Evolutionary conservation across 257 asterid species (phyloP).

Genomic region (Solanum tarapatanum): DNA sequence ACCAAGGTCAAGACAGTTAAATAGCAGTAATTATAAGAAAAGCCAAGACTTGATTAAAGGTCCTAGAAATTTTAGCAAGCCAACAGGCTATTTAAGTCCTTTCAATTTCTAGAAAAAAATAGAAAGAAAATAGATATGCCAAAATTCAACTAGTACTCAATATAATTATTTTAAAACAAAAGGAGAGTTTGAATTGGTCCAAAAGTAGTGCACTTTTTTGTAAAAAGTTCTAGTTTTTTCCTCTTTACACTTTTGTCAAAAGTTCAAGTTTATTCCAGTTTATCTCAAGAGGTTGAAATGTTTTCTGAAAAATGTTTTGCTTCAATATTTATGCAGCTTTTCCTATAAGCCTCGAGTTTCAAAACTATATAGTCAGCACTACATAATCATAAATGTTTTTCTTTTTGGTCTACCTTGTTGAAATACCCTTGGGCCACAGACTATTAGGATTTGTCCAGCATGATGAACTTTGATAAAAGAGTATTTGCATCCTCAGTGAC

Average conservation of each 20-base stretch:
- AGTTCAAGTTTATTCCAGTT: neutral
- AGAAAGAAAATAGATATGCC: neutral
- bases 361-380: slow-evolving; percentile 60
- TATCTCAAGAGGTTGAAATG: neutral
- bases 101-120: neutral
- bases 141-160: neutral
- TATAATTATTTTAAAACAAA: neutral
- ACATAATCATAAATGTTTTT: slow-evolving; percentile 15
- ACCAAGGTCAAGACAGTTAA: too few relatives aligned
- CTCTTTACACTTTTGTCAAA: neutral
- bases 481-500: too few relatives aligned
- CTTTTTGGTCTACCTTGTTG: neutral
- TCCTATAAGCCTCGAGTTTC: slow-evolving; percentile 51
- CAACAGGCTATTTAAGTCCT: neutral
- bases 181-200: neutral
- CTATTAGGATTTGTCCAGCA: too few relatives aligned
- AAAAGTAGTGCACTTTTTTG: neutral
- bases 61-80: too few relatives aligned
- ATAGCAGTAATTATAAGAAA: too few relatives aligned
- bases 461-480: too few relatives aligned
- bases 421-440: too few relatives aligned
- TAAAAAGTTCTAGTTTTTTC: neutral
- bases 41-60: too few relatives aligned
- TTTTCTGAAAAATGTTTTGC: neutral
- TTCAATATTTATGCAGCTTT: slow-evolving; percentile 34